phyloP scores from a whole-genome alignment of 306 rosid species.

The Citrullus amarus region DNA sequence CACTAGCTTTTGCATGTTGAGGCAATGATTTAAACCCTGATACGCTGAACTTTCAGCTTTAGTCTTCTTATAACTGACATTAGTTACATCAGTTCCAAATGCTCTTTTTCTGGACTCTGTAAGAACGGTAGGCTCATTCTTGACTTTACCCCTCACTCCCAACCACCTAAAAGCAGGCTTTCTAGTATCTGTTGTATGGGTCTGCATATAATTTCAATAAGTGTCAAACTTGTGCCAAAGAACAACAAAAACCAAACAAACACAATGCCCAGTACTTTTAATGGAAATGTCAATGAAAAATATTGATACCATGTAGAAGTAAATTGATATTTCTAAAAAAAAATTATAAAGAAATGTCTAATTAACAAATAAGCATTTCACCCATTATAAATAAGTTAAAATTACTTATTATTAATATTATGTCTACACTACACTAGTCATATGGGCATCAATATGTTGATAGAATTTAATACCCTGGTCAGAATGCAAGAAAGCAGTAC shows the following conservation, averaged over 20 bases:
- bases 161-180: constrained; percentile 55
- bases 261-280: background rate
- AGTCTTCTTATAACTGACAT: constrained; percentile 27
- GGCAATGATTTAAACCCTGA: constrained; percentile 3
- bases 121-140: constrained; percentile 1
- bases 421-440: background rate
- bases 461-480: background rate
- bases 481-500: constrained; percentile 3
- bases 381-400: background rate
- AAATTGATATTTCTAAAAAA: background rate
- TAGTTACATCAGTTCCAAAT: constrained; percentile 43
- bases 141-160: constrained; percentile 22
- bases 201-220: constrained; percentile 19
- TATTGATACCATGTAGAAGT: background rate
- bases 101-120: constrained; percentile 26
- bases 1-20: background rate
- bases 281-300: background rate
- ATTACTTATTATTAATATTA: background rate
- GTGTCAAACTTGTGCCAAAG: background rate
- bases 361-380: background rate
- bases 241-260: background rate
- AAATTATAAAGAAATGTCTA: background rate
- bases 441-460: too few relatives aligned
- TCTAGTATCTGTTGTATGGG: constrained; percentile 27
- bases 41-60: constrained; percentile 9